Evolutionary conservation across 768 basidiomycete species (phyloP).

Genomic region (Dacryopinax primogenitus): DNA sequence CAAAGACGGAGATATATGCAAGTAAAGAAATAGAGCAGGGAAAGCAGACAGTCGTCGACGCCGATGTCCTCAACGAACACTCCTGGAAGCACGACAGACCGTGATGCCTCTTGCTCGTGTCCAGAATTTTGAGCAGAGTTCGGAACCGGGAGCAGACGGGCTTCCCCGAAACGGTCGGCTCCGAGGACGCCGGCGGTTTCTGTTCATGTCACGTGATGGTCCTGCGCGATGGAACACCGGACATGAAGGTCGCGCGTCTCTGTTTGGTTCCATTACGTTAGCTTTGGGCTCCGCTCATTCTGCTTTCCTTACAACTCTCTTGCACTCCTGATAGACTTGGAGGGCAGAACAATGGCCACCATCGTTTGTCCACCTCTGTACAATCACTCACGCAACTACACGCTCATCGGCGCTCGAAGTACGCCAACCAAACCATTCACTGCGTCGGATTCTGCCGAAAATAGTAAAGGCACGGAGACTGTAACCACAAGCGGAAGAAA

Average conservation of each 20-base stretch:
- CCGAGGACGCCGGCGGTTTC: background rate
- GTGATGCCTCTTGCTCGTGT: background rate
- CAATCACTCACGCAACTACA: background rate
- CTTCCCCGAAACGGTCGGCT: background rate
- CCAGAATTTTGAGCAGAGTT: conserved; percentile 6
- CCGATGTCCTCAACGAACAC: background rate
- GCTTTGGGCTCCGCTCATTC: background rate
- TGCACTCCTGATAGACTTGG: background rate
- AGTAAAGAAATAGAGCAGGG: background rate
- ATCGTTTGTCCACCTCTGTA: background rate
- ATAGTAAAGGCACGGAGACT: background rate
- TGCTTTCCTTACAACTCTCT: too few species aligned
- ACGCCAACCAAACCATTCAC: background rate
- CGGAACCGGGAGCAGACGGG: conserved; percentile 4
- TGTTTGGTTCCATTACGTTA: conserved; percentile 5
- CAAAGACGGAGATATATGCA: background rate
- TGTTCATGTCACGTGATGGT: background rate
- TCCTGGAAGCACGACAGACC: background rate
- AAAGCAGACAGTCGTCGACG: background rate
- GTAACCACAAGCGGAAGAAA: background rate
- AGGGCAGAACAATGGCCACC: background rate
- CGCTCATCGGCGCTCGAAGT: background rate
- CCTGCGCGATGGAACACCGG: background rate
- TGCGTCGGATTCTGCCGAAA: background rate
- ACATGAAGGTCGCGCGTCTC: background rate